A percentile compares a stretch with the other conserved stretches of the same genome.
Evolutionary conservation across 306 rosid species (phyloP).

Genomic region (Lotus japonicus): DNA sequence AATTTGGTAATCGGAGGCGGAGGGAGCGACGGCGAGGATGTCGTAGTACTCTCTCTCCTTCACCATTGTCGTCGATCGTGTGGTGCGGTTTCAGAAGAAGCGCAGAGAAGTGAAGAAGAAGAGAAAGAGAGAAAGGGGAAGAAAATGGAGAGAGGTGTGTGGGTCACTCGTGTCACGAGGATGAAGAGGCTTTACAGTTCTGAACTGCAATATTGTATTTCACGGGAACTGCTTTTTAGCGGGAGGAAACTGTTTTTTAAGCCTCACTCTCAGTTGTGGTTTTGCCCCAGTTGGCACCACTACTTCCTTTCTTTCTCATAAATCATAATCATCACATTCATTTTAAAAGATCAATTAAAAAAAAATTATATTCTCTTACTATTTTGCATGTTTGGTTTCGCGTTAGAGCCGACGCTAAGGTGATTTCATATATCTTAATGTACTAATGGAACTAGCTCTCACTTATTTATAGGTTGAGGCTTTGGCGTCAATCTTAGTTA

Average conservation of each 20-base stretch:
- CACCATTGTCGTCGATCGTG: slow-evolving; percentile 36
- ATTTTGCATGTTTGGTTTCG: too few species aligned
- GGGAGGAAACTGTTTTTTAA: slow-evolving; percentile 59
- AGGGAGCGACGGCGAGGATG: slow-evolving; percentile 55
- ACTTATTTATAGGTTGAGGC: too few species aligned
- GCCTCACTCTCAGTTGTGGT: slow-evolving; percentile 19
- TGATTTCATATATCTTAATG: too few species aligned
- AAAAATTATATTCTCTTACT: too few species aligned
- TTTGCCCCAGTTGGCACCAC: slow-evolving; percentile 2
- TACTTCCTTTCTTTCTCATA: background rate
- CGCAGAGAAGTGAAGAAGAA: background rate
- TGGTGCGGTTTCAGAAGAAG: background rate
- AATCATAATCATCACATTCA: slow-evolving; percentile 16
- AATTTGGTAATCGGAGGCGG: slow-evolving; percentile 72
- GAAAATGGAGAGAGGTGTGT: background rate
- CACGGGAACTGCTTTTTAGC: slow-evolving; percentile 48
- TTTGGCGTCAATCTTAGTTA: too few species aligned
- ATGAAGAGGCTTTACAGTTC: slow-evolving; percentile 56
- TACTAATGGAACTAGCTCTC: too few species aligned
- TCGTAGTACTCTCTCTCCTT: slow-evolving; percentile 86
- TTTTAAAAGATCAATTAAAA: too few species aligned
- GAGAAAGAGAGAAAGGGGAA: background rate
- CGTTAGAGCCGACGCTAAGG: too few species aligned
- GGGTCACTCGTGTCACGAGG: slow-evolving; percentile 5
- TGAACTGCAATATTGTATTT: slow-evolving; percentile 34